Percentiles rank a stretch among this genome's conserved stretches.
phyloP scores from a whole-genome alignment of 2,329 filamentous ascomycete genomes.

The Cladosporium sp. region DNA sequence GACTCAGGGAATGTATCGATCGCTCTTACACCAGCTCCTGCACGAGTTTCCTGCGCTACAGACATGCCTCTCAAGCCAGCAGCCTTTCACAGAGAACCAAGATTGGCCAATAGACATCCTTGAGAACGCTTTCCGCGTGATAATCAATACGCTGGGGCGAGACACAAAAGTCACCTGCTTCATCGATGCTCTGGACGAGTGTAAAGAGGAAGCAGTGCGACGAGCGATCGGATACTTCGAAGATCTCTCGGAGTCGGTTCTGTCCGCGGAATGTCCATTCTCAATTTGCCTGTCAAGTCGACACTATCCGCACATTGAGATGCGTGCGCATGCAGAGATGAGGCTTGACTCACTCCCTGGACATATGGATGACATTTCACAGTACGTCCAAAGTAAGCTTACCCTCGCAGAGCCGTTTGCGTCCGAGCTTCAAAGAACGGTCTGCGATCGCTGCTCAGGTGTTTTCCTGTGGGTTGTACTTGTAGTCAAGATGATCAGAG shows the following conservation, averaged over 20 bases:
- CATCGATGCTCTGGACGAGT: slow-evolving; percentile 1
- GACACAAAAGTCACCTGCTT: not conserved
- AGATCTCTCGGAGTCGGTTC: not conserved
- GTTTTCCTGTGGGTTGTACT: not conserved
- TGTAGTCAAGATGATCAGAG: not conserved
- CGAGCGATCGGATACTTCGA: not conserved
- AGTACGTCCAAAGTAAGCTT: not conserved
- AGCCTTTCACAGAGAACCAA: not conserved
- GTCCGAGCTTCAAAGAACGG: not conserved
- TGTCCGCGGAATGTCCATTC: not conserved
- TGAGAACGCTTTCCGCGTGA: not conserved
- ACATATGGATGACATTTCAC: not conserved
- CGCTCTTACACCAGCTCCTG: not conserved
- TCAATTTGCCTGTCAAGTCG: not conserved
- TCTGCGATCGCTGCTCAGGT: not conserved
- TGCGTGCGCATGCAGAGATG: not conserved
- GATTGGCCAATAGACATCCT: not conserved
- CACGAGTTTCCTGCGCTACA: not conserved
- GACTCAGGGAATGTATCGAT: slow-evolving; percentile 1
- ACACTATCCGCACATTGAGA: not conserved
- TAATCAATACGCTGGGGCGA: not conserved
- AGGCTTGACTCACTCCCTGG: not conserved
- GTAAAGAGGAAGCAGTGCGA: not conserved
- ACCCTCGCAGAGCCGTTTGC: not conserved
- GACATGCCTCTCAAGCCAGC: not conserved